Evolutionary conservation across 1,139 yeast genomes (phyloP).

Genomic region (Nematodospora anomalae): DNA sequence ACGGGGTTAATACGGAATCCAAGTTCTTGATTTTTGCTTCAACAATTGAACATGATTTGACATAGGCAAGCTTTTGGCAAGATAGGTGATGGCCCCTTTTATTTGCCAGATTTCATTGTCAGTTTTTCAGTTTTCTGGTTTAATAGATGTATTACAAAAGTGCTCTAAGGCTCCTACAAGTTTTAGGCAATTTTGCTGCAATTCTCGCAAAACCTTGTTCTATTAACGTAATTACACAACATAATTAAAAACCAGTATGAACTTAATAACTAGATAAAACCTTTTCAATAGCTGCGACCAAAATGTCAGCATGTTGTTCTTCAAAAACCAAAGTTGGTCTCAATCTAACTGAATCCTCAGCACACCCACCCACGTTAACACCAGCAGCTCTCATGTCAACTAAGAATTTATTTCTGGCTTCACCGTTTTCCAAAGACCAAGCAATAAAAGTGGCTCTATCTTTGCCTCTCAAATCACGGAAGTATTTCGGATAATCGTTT

Average conservation of each 20-base stretch:
- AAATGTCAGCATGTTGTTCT: conserved; percentile 71
- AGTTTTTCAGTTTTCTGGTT: too few relatives aligned
- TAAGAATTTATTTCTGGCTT: conserved; percentile 59
- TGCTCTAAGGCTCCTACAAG: too few relatives aligned
- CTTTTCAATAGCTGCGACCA: conserved; percentile 51
- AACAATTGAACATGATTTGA: too few relatives aligned
- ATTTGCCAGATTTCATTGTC: too few relatives aligned
- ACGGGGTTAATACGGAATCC: too few relatives aligned
- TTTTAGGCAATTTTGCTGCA: neutral
- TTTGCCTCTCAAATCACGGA: conserved; percentile 69
- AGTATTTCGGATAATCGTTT: conserved; percentile 48
- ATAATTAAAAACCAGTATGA: too few relatives aligned
- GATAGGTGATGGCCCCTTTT: too few relatives aligned
- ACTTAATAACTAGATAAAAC: conserved; percentile 40
- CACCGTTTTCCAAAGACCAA: conserved; percentile 60
- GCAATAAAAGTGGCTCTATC: conserved; percentile 77
- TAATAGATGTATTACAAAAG: too few relatives aligned
- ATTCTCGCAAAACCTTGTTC: too few relatives aligned
- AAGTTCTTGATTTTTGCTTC: too few relatives aligned
- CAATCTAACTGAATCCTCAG: conserved; percentile 68
- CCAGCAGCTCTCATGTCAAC: conserved; percentile 58
- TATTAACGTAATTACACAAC: too few relatives aligned
- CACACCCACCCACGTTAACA: conserved; percentile 80
- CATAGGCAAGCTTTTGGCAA: too few relatives aligned
- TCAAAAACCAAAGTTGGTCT: conserved; percentile 77